Evolutionary conservation across 371 early-diverging fungal species (phyloP).

Genomic region (Umbelopsis sp.): DNA sequence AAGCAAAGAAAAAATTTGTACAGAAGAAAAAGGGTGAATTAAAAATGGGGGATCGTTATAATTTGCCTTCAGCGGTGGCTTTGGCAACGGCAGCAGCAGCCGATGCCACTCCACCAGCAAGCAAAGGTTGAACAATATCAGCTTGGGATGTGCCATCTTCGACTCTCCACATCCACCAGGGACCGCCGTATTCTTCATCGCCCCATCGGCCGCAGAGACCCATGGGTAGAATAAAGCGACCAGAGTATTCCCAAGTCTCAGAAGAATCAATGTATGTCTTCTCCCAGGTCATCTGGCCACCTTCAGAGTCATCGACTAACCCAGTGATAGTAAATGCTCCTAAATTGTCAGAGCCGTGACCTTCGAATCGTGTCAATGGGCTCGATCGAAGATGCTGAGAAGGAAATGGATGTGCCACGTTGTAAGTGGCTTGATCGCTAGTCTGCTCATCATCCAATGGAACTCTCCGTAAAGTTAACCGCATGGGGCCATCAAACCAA

Average conservation of each 20-base stretch:
- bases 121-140: slow-evolving; percentile 6
- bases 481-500: slow-evolving; percentile 55
- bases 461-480: slow-evolving; percentile 41
- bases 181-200: slow-evolving; percentile 54
- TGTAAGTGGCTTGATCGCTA: slow-evolving; percentile 21
- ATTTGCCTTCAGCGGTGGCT: slow-evolving; percentile 10
- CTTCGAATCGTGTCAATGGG: slow-evolving; percentile 50
- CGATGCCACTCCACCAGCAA: not conserved
- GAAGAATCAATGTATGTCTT: slow-evolving; percentile 47
- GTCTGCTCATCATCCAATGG: slow-evolving; percentile 35
- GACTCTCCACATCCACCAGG: slow-evolving; percentile 56
- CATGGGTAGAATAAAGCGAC: slow-evolving; percentile 47
- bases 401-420: slow-evolving; percentile 32
- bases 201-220: slow-evolving; percentile 54
- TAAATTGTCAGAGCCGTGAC: slow-evolving; percentile 45
- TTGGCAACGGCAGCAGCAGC: slow-evolving; percentile 16
- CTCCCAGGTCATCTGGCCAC: slow-evolving; percentile 52
- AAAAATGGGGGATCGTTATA: not conserved
- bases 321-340: slow-evolving; percentile 47
- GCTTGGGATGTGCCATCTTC: slow-evolving; percentile 17
- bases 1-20: too few relatives aligned
- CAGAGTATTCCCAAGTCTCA: slow-evolving; percentile 54
- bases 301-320: slow-evolving; percentile 50
- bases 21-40: too few relatives aligned
- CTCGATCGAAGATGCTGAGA: slow-evolving; percentile 35